Evolutionary conservation across 75 land plant genomes (phyloP), one percentile per base, ranked within the genome.

Genomic region (Picea sitchensis): DNA sequence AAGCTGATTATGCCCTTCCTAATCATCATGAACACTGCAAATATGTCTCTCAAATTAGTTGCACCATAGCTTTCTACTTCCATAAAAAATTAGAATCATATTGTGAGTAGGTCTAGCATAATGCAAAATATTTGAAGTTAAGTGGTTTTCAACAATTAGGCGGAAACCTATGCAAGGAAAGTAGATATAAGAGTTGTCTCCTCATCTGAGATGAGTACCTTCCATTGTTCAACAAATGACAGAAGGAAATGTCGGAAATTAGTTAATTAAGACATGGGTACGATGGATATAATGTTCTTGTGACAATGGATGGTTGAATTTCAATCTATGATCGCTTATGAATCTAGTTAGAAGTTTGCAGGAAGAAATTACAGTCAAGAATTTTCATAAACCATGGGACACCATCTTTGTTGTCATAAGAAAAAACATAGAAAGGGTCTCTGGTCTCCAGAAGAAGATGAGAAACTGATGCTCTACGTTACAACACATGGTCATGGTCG

Each of bases 381-480:
- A 17, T 41, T 41, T 41, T 41, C 44, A 41, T 41, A 65, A 65
- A 65, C 32, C 15, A 36, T 32, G 15, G 17, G 76, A 12, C 76
- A 56, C 56, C 86, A 84, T 60, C 56, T 80, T 14, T 84, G 86
- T 54, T 84, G 86, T 60, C 86, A 77, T 7, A 77, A 77, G 73
- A 78, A 84, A 83, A 87, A 84, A 73, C 83, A 88, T 61, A 91
- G 84, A 83, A 91, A 87, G 62, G 92, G 89, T 36, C 62, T 88
- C 58, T 88, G 88, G 89, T 88, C 89, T 60, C 89, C 89, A 77
- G 89, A 88, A 78, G 89, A 88, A 61, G 89, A 88, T 61, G 88
- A 88, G 82, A 88, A 88, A 79, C 83, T 90, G 34, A 79, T 91
- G 82, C 79, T 67, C 4, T 82, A 82, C 76, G 83, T 91, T 34